Evolutionary conservation across 2,329 filamentous ascomycete genomes (phyloP), one percentile per base, ranked within the genome.

Genomic region (Aspergillus novofumigatus): DNA sequence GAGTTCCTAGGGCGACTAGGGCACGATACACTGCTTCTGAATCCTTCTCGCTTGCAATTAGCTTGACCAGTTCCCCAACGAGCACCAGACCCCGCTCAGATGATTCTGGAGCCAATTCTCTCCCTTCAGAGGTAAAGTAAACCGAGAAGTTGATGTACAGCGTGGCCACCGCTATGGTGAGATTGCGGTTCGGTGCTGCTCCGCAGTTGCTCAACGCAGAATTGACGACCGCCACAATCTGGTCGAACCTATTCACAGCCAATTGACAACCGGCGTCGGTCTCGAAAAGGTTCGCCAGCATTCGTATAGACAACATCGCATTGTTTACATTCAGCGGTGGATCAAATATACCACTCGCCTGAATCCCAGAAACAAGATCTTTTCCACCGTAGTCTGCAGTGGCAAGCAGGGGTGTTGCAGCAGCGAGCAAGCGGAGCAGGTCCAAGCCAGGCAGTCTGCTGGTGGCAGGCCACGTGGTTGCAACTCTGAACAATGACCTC

Each of bases 381-480:
- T 80, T 76, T 2, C 72, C 72, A 14, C 77, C 74, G 0, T 81
- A 75, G 52, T 84, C 81, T 51, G 84, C 83, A 7, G 82, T 81
- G 1, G 90, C 88, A n/a, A 86, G 83, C 1, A 83, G 75, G 0
- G 90, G 84, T 7, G 82, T 82, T 4, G 84, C 85, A 1, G 86
- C 85, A 1, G 90, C 88, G 28, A 94, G 80, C 51, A 95, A 86
- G n/a, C 94, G 90, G 4, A 97, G 81, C 1, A 97, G 80, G 71
- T 97, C 94, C 0, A 99, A 83, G 11, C 87, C 90, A 0, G 94
- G 90, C 0, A 99, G 81, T 49, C 92, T 87, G 63, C 91, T 89
- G 11, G 86, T 80, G 53, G 88, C 86, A 2, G 92, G 89, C 94
- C 94, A 99, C 32, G 80, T 74, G 0, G 89, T 91, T 20, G 86